These are phyloP conservation scores for Zymoseptoria pseudotritici DNA, from an alignment of 2,329 filamentous ascomycete species.

Conservation along the genomic window DNA sequence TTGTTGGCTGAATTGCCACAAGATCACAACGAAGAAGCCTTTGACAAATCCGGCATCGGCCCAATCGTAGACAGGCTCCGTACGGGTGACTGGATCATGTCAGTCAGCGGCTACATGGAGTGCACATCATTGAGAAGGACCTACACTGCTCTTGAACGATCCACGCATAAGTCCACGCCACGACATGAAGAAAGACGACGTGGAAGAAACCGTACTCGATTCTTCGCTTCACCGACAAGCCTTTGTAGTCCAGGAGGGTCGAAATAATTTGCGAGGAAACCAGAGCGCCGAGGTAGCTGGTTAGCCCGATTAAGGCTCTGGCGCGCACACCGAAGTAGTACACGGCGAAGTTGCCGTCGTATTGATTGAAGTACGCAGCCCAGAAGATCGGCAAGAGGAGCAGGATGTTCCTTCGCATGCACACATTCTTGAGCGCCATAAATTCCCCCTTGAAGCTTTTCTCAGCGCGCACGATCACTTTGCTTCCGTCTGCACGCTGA, in stretches of 20 bases:
- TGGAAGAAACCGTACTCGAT: conserved; percentile 35
- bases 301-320: conserved; percentile 42
- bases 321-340: conserved; percentile 44
- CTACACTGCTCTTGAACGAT: conserved; percentile 39
- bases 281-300: conserved; percentile 36
- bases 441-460: conserved; percentile 36
- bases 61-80: conserved; percentile 40
- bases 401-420: conserved; percentile 26
- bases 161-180: conserved; percentile 43
- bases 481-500: conserved; percentile 35
- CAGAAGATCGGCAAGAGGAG: conserved; percentile 40
- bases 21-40: conserved; percentile 42
- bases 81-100: conserved; percentile 26
- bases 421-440: conserved; percentile 30
- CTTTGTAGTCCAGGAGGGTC: conserved; percentile 39
- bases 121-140: no score
- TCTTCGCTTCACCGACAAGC: conserved; percentile 35
- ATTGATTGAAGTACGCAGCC: conserved; percentile 41
- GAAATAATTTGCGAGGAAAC: conserved; percentile 42
- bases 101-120: no score
- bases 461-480: conserved; percentile 33
- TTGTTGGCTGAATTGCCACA: conserved; percentile 47
- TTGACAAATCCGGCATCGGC: conserved; percentile 37
- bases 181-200: conserved; percentile 37
- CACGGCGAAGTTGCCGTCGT: conserved; percentile 41